These are phyloP conservation scores for Acarospora socialis DNA, from an alignment of 2,329 filamentous ascomycete genomes.

Conservation along the genomic window DNA sequence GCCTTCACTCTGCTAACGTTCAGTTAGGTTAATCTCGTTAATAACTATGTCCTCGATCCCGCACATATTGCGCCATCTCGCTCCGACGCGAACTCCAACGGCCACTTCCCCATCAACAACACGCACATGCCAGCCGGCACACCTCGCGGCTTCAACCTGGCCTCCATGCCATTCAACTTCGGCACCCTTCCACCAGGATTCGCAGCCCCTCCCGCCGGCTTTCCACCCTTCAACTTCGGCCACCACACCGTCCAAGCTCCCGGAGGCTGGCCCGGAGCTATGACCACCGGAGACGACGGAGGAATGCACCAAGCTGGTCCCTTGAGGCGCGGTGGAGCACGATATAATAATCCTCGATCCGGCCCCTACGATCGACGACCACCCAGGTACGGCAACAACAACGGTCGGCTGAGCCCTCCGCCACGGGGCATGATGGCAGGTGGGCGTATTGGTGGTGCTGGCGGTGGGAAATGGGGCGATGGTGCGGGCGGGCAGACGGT, in stretches of 20 bases:
- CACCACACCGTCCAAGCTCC: slow-evolving; percentile 16
- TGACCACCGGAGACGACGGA: slow-evolving; percentile 36
- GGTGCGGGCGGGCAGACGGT: slow-evolving; percentile 56
- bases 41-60: slow-evolving; percentile 86
- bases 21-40: slow-evolving; percentile 68
- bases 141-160: slow-evolving; percentile 79
- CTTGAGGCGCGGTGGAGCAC: slow-evolving; percentile 52
- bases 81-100: slow-evolving; percentile 88
- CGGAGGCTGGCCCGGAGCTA: slow-evolving; percentile 29
- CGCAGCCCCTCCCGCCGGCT: slow-evolving; percentile 10
- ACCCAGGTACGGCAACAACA: slow-evolving; percentile 23
- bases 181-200: slow-evolving; percentile 26
- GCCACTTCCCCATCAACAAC: slow-evolving; percentile 75
- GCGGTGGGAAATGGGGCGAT: slow-evolving; percentile 53
- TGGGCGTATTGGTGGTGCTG: slow-evolving; percentile 31
- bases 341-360: slow-evolving; percentile 41
- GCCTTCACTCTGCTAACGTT: slow-evolving; percentile 26
- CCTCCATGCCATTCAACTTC: slow-evolving; percentile 50
- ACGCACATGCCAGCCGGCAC: slow-evolving; percentile 67
- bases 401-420: slow-evolving; percentile 27
- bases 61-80: slow-evolving; percentile 87
- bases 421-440: slow-evolving; percentile 27
- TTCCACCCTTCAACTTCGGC: slow-evolving; percentile 12
- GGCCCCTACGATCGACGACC: slow-evolving; percentile 60
- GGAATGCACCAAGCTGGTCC: slow-evolving; percentile 46